Evolutionary conservation across 306 rosid species (phyloP).

Genomic region (Quercus glauca): DNA sequence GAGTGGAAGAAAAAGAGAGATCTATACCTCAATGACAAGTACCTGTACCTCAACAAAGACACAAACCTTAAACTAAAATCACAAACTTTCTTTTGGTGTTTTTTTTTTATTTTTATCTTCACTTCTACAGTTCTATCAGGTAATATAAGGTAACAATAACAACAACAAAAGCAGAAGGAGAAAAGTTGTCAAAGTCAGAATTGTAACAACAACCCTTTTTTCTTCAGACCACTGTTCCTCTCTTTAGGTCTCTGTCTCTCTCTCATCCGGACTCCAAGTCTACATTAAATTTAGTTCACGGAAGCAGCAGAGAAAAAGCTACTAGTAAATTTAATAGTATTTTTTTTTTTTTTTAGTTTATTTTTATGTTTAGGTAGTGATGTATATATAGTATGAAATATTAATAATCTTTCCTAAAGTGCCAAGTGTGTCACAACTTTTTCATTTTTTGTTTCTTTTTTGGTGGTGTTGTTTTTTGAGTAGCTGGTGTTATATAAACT

Average conservation of each 20-base stretch:
- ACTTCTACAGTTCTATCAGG: too few relatives aligned
- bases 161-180: slow-evolving; percentile 24
- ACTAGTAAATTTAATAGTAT: neutral
- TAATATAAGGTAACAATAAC: neutral
- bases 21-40: slow-evolving; percentile 34
- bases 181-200: slow-evolving; percentile 44
- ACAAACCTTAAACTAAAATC: slow-evolving; percentile 15
- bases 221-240: neutral
- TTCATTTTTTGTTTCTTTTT: too few relatives aligned
- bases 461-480: too few relatives aligned
- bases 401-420: neutral
- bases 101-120: neutral
- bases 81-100: slow-evolving; percentile 4
- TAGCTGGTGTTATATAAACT: too few relatives aligned
- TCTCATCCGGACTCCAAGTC: slow-evolving; percentile 52
- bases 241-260: slow-evolving; percentile 8
- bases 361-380: neutral
- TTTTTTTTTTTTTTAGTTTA: neutral
- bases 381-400: neutral
- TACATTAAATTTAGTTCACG: slow-evolving; percentile 51
- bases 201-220: slow-evolving; percentile 25
- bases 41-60: slow-evolving; percentile 11
- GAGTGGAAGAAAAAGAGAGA: slow-evolving; percentile 28
- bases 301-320: slow-evolving; percentile 25
- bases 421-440: too few relatives aligned